phyloP scores from a whole-genome alignment of 805 yeast genomes.

The Candida odintsovae region DNA sequence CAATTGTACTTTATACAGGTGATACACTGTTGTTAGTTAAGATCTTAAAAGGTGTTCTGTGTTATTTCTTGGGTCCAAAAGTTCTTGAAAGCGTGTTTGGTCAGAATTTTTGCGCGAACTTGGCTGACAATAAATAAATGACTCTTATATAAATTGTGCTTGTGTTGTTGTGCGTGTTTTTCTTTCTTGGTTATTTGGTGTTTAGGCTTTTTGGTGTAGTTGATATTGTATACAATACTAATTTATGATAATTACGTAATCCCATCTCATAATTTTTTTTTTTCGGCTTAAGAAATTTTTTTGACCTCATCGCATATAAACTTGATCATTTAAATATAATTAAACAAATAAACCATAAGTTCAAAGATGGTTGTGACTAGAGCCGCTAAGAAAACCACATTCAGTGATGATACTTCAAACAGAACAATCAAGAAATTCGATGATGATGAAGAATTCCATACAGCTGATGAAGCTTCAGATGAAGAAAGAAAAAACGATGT shows the following conservation, averaged over 20 bases:
- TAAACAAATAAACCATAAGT: neutral
- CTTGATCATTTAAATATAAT: neutral
- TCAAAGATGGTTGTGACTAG: neutral
- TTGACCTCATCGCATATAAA: neutral
- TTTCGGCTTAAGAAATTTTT: neutral
- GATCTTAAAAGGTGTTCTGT: slow-evolving; percentile 13
- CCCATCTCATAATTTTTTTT: slow-evolving; percentile 1
- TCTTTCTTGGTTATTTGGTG: neutral
- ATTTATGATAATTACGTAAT: neutral
- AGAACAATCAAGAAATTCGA: slow-evolving; percentile 17
- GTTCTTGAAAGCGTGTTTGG: slow-evolving; percentile 11
- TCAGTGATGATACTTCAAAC: neutral
- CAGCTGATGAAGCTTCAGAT: slow-evolving; percentile 16
- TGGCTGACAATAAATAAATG: neutral
- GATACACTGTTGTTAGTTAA: slow-evolving; percentile 14
- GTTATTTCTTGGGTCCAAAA: slow-evolving; percentile 15
- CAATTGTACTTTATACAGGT: slow-evolving; percentile 11
- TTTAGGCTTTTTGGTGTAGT: neutral
- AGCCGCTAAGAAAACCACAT: neutral
- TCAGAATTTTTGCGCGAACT: slow-evolving; percentile 13
- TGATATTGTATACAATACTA: no score
- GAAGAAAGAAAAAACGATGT: slow-evolving; percentile 5
- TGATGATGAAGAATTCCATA: slow-evolving; percentile 10
- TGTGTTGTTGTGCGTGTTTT: neutral
- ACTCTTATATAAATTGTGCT: neutral